A percentile compares a stretch with the other conserved stretches of the same genome.
Evolutionary conservation across 176 grass and related monocot species (phyloP).

Genomic region (Tillandsia fasciculata): DNA sequence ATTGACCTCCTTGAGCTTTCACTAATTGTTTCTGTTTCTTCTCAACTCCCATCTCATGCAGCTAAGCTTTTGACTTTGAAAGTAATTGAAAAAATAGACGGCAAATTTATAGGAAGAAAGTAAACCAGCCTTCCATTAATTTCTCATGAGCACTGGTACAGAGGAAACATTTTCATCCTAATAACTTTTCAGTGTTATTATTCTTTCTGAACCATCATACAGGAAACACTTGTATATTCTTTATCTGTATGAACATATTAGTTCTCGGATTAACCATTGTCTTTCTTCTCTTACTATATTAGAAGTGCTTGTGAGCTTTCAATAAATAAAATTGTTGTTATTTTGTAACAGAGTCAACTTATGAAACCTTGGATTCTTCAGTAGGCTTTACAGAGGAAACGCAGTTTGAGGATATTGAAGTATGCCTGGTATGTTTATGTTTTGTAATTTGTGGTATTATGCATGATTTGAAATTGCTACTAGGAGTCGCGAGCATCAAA

Average conservation of each 20-base stretch:
- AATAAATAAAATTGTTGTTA: not conserved
- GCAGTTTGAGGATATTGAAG: slow-evolving; percentile 69
- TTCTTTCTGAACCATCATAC: not conserved
- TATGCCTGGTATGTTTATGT: slow-evolving; percentile 50
- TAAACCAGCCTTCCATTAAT: too few relatives aligned
- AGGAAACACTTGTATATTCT: not conserved
- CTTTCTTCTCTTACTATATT: not conserved
- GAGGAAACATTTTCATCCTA: too few relatives aligned
- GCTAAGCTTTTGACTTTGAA: too few relatives aligned
- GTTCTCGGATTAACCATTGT: not conserved
- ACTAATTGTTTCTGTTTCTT: too few relatives aligned
- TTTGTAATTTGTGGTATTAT: not conserved
- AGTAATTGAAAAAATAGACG: too few relatives aligned
- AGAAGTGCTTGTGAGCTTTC: not conserved
- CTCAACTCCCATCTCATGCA: too few relatives aligned
- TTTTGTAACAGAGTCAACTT: slow-evolving; percentile 23
- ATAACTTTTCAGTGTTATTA: too few relatives aligned
- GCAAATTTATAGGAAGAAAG: too few relatives aligned
- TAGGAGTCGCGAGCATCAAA: not conserved
- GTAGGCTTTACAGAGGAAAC: slow-evolving; percentile 25
- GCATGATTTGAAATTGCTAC: not conserved
- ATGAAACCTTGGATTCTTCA: slow-evolving; percentile 18
- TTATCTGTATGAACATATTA: not conserved
- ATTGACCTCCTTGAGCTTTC: too few relatives aligned
- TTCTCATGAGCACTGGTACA: too few relatives aligned